Base-by-base conservation (phyloP, 1,284 basidiomycete genomes). In the Cutaneotrichosporon sp. region DNA sequence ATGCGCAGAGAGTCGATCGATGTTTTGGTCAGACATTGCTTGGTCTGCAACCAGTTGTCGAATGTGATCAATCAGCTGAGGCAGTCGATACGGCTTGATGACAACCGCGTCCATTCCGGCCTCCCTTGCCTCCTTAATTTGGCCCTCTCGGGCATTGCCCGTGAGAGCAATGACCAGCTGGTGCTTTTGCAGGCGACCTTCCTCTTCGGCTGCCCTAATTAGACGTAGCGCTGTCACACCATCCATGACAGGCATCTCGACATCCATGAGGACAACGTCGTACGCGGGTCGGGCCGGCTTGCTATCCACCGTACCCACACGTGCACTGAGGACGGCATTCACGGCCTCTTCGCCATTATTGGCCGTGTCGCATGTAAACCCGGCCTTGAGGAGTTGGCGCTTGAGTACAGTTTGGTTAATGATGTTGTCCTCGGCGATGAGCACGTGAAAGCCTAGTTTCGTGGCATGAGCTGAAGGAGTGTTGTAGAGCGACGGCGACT, bases 381-480 rank as follows among this genome's bases (percentile, higher is more conserved):
- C 67, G 1, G 65, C 63, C 46, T 66, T 68, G n/a, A 56, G 53
- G n/a, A 77, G 60, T 48, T 75, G 73, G 0, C 72, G 65, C 41
- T 60, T 58, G 3, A 76, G 59, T 4, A 76, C 66, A 13, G 67
- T 70, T 51, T 71, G 72, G 43, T 73, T 74, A 62, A 77, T 73
- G 17, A 68, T 51, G 49, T 76, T 76, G 55, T 77, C 75, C 46
- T 63, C 63, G 17, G 63, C 60, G 10, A 63, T 54, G 9, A 65
- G 54, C 13, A 62, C 46, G 37, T 56, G 57, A 20, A 49, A 10
- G 26, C 26, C 26, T 10, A 30, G 7, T 30, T 30, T 10, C 10
- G 26, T 10, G 26, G 26, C 26, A 30, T 30, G 5, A 7, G 10
- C 10, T 7, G 26, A 30, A 5, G 26, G 26, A 10, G 26, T 7